Conservation (phyloP, 148 eudicot species). For the Chenopodium berlandieri region DNA sequence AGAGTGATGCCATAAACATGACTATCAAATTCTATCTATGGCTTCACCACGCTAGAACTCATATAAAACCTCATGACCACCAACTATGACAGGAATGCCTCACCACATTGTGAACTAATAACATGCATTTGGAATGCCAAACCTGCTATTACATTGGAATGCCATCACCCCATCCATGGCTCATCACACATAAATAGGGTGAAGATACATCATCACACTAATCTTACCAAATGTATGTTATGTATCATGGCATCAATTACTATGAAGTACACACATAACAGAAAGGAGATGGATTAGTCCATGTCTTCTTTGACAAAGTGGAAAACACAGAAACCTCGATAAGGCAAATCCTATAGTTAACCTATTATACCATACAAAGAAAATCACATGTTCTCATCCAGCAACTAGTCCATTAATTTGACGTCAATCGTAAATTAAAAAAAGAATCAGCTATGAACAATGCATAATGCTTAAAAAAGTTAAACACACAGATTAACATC, state of each 20-base stretch:
- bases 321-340: background rate
- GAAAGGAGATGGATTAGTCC: background rate
- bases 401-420: background rate
- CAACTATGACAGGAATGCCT: background rate
- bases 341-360: too few species aligned
- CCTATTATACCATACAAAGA: background rate
- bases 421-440: background rate
- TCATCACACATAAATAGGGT: background rate
- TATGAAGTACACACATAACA: background rate
- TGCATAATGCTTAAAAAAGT: background rate
- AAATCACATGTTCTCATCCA: background rate
- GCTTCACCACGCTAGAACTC: slow-evolving; percentile 1
- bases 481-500: background rate
- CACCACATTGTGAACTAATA: background rate
- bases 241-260: slow-evolving; percentile 1
- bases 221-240: background rate
- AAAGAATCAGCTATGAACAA: background rate
- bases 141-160: background rate
- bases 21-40: background rate
- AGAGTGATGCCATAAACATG: background rate
- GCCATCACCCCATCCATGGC: background rate
- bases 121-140: background rate
- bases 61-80: background rate
- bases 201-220: background rate
- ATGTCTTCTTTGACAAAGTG: background rate